Percentiles rank a stretch among this genome's conserved stretches.
Evolutionary conservation across 2,329 filamentous ascomycete genomes (phyloP).

Genomic region (Exophiala phaeomuriformis): DNA sequence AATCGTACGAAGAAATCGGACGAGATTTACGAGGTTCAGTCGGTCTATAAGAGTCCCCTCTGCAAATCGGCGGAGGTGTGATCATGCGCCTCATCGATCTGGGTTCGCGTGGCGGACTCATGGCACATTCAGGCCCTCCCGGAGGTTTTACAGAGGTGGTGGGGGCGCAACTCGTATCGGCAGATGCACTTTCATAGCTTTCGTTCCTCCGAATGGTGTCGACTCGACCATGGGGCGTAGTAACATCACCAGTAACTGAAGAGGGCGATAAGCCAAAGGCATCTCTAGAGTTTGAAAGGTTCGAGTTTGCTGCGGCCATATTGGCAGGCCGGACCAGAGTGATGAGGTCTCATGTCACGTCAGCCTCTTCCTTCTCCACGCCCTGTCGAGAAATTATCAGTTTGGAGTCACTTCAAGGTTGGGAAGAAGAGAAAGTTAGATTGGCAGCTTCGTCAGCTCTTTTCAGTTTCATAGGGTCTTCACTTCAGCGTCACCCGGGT

Average conservation of each 20-base stretch:
- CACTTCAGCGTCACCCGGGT: slow-evolving; percentile 16
- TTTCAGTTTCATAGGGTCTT: slow-evolving; percentile 24
- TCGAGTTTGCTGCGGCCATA: not conserved
- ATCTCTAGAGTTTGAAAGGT: not conserved
- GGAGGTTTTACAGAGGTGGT: not conserved
- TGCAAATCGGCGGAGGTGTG: slow-evolving; percentile 6
- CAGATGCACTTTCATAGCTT: not conserved
- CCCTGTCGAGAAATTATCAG: not conserved
- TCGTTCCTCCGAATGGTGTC: not conserved
- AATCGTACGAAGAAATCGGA: not conserved
- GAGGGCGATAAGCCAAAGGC: not conserved
- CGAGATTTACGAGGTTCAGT: not conserved
- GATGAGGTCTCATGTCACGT: not conserved
- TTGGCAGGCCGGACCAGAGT: not conserved
- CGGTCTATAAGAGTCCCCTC: slow-evolving; percentile 3
- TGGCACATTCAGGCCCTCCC: not conserved
- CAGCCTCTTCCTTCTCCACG: not conserved
- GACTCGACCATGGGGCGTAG: not conserved
- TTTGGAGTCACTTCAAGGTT: not conserved
- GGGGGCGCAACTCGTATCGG: not conserved
- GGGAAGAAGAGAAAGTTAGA: not conserved
- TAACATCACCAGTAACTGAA: not conserved
- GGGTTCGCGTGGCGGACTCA: slow-evolving; percentile 4
- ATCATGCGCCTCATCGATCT: slow-evolving; percentile 12
- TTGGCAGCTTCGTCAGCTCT: slow-evolving; percentile 16